Base-by-base conservation (phyloP, 2,329 filamentous ascomycete species). In the Cladosporium cucumerinum region DNA sequence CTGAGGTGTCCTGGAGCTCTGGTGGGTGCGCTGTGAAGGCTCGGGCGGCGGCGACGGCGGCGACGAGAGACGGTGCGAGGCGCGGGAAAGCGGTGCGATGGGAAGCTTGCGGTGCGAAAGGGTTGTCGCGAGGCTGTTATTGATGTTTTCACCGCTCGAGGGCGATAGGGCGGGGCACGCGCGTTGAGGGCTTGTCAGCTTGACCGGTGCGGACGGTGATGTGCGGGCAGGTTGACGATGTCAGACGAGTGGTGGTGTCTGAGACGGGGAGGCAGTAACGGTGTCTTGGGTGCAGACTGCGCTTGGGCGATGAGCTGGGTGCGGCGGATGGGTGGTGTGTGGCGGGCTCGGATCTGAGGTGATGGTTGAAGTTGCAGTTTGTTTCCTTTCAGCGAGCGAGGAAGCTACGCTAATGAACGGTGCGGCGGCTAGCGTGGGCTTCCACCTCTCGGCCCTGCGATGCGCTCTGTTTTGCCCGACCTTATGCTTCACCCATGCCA, bases 161-260 rank as follows among this genome's bases (percentile, higher is more conserved):
- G 60, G 60, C 60, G 49, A 39, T 23, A 51, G 51, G 60, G 60
- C 51, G 60, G 60, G 60, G 60, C 60, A 62, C 58, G 60, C 60
- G 60, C 60, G 60, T 62, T 62, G 60, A 54, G 49, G 60, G 60
- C 49, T 62, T 62, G 60, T 62, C 60, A 62, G 60, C 60, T 62
- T 62, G 60, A 62, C 49, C 60, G 60, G 60, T 62, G 32, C 48
- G 49, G 60, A 54, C 34, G 34, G 60, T 34, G 49, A 62, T 12
- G 49, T 16, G 39, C 32, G 60, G 39, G 60, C 46, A 21, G 49
- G 48, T 21, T 26, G 48, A 36, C 23, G 25, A 46, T 12, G 49
- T 62, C 49, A 55, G 60, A 55, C 60, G 32, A 30, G n/a, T 18
- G 25, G 11, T 43, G 60, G 34, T 55, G 60, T 62, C 60, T 55